Conservation (phyloP, 768 basidiomycete genomes). For the Clitopilus hobsonii region DNA sequence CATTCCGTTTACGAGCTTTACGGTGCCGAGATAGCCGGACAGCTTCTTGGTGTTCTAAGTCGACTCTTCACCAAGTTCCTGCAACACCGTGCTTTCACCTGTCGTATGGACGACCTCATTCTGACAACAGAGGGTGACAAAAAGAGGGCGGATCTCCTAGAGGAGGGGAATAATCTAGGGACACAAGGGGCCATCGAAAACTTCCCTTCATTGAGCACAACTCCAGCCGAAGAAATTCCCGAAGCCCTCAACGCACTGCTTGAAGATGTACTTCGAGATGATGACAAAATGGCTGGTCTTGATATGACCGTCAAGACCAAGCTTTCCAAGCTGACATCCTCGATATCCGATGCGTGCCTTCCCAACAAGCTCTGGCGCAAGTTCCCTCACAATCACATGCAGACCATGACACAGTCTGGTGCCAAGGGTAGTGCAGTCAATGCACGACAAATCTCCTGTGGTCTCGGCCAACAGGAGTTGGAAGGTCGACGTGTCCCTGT, state of each 20-base stretch:
- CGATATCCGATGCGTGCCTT: constrained; percentile 84
- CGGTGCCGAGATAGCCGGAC: constrained; percentile 83
- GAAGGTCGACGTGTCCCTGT: constrained; percentile 98
- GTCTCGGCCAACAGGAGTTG: constrained; percentile 94
- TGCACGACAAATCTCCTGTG: constrained; percentile 96
- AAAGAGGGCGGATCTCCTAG: constrained; percentile 62
- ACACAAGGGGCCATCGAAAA: constrained; percentile 88
- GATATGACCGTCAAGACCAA: constrained; percentile 90
- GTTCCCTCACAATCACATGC: constrained; percentile 99
- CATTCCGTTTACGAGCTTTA: constrained; percentile 97
- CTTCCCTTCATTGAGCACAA: constrained; percentile 67
- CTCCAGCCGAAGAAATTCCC: constrained; percentile 49
- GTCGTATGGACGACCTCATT: constrained; percentile 96
- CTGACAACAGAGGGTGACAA: constrained; percentile 80
- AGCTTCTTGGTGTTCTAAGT: constrained; percentile 87
- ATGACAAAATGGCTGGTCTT: constrained; percentile 94
- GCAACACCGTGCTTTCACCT: constrained; percentile 95
- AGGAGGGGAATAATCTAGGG: constrained; percentile 66
- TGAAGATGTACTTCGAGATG: constrained; percentile 91
- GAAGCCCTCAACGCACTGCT: constrained; percentile 61
- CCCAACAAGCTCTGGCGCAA: constrained; percentile 84
- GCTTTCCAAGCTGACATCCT: constrained; percentile 80
- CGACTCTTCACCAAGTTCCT: constrained; percentile 96
- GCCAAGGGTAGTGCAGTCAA: constrained; percentile 98
- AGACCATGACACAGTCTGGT: constrained; percentile 96